Base-by-base conservation (phyloP, 73 alveolate genomes). In the Paraurostyla sp. region DNA sequence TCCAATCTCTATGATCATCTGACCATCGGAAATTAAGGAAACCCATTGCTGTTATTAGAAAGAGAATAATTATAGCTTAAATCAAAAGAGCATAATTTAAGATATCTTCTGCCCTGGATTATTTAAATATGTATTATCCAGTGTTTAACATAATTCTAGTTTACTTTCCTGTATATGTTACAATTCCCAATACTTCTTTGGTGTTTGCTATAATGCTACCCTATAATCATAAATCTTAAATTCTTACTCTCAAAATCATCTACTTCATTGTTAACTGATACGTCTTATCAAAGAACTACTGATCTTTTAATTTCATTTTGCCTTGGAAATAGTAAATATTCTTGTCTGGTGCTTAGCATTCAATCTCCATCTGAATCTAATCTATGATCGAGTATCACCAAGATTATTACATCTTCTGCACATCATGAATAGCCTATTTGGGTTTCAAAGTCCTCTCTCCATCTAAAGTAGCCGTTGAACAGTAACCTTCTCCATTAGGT, bases 371-470 rank as follows among this genome's bases (percentile, higher is more conserved):
- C 27, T 69, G 3, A 4, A 36, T 4, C 9, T 69, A n/a, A 23
- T 36, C 29, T 15, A 36, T 11, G 16, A 69, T 41, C 29, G 2
- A 1, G 2, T 41, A n/a, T 69, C 84, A 11, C 84, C 62, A 16
- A 35, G 7, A 9, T 20, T 16, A 6, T 32, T 69, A 69, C 20
- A 20, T 20, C 11, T 36, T 23, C 63, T 69, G 38, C 16, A 69
- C 23, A 3, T 69, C 32, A 23, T 36, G n/a, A 3, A 69, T 43
- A 36, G 84, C 84, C 40, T 41, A 18, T 36, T 69, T 69, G 40
- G n/a, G n/a, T 41, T 69, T 69, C 11, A 43, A 36, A 43, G 84
- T 69, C 35, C 84, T 69, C 63, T 69, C 84, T 7, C 84, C 84
- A 69, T 69, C 84, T 4, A 69, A 29, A 3, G 84, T 69, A 4